Evolutionary conservation across 164 flowering plant species (phyloP), one percentile per base, ranked within the genome.

Genomic region (Pachysandra terminalis): DNA sequence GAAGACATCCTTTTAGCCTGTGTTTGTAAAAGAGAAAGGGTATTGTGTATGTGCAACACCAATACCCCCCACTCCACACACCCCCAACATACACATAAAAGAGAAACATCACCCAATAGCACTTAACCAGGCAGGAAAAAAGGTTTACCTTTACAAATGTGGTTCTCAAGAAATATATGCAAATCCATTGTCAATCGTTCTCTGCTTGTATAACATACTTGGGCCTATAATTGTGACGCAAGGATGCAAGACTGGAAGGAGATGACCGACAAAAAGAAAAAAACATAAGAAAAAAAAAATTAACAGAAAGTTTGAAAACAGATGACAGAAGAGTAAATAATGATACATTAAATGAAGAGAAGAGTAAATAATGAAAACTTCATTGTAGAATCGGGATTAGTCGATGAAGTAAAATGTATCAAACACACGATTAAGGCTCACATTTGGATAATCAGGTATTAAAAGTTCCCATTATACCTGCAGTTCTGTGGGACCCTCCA

Each of bases 401-500:
- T 32, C 3, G 7, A 32, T 32, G 37, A 3, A 3, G 5, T 32
- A 32, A 32, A 7, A 3, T 32, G 7, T 32, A 60, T 5, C 25
- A 17, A 37, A 61, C 5, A 6, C 21, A 64, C 0, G 51, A 53
- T 19, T 19, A 16, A 1, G 19, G 13, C 67, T 28, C 48, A 21
- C 15, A 15, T 19, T 32, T 65, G 19, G 14, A 35, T 32, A 48
- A 21, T 17, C 41, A 32, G 1, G 59, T 19, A n/a, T 52, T 3
- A n/a, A 62, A 28, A 63, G 6, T 32, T 32, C 64, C 69, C 26
- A 65, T 53, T 54, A 25, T 71, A 86, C 93, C 90, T 90, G 86
- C 96, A 90, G 59, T 84, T 83, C 52, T 80, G 80, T 7, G 96
- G 96, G 40, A 88, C 90, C 54, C 80, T 81, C 93, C 93, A 90